Evolutionary conservation across 306 rosid species (phyloP).

Genomic region (Begonia masoniana): DNA sequence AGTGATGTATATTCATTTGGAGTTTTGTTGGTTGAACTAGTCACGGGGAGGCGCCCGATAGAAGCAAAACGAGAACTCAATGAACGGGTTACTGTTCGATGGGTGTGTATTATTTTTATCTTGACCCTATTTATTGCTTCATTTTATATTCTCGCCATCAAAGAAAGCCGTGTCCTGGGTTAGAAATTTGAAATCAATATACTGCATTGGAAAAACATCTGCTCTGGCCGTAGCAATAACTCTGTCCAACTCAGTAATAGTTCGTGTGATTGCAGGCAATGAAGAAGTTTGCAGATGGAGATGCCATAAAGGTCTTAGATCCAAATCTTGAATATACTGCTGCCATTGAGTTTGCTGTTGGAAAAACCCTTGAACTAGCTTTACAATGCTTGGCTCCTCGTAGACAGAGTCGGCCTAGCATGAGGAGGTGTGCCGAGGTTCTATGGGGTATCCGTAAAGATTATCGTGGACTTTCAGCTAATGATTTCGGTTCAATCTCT

Average conservation of each 20-base stretch:
- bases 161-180: too few relatives aligned
- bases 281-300: slow-evolving; percentile 59
- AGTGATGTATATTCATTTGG: slow-evolving; percentile 98
- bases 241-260: too few relatives aligned
- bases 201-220: too few relatives aligned
- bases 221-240: too few relatives aligned
- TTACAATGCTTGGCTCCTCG: slow-evolving; percentile 88
- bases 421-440: slow-evolving; percentile 86
- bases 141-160: too few relatives aligned
- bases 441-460: slow-evolving; percentile 94
- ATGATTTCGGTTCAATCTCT: slow-evolving; percentile 50
- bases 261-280: slow-evolving; percentile 54
- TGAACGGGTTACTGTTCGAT: slow-evolving; percentile 70
- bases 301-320: slow-evolving; percentile 46
- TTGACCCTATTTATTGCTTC: background rate
- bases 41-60: slow-evolving; percentile 93
- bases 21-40: slow-evolving; percentile 76
- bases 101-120: slow-evolving; percentile 40
- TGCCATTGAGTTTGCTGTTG: slow-evolving; percentile 43
- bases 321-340: slow-evolving; percentile 46
- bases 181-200: too few relatives aligned
- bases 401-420: slow-evolving; percentile 77
- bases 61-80: slow-evolving; percentile 68
- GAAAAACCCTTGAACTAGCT: slow-evolving; percentile 75
- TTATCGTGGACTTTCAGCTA: slow-evolving; percentile 39